A percentile compares a stretch with the other conserved stretches of the same genome.
Evolutionary conservation across 345 rosid genomes (phyloP).

Genomic region (Tarenaya hassleriana): DNA sequence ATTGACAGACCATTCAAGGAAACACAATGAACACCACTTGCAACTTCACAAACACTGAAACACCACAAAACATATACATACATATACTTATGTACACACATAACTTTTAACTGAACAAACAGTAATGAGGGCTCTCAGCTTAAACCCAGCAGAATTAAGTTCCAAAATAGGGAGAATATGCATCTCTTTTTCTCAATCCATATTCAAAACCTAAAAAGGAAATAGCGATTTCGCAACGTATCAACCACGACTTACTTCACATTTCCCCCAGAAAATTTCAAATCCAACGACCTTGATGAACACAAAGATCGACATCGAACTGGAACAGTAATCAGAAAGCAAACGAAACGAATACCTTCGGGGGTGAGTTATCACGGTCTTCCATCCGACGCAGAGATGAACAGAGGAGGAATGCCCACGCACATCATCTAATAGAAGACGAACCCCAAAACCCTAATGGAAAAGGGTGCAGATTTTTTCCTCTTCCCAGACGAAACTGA

Average conservation of each 20-base stretch:
- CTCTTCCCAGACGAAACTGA: conserved; percentile 1
- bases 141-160: too few relatives aligned
- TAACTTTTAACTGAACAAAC: too few relatives aligned
- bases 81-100: not conserved
- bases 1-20: not conserved
- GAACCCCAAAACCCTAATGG: conserved; percentile 17
- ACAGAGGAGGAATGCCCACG: conserved; percentile 23
- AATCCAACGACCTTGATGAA: too few relatives aligned
- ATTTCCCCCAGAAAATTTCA: too few relatives aligned
- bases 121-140: too few relatives aligned
- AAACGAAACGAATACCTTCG: conserved; percentile 28
- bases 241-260: too few relatives aligned
- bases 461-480: conserved; percentile 12
- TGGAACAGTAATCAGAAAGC: too few relatives aligned
- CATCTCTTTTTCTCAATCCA: too few relatives aligned
- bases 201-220: too few relatives aligned
- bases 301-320: too few relatives aligned
- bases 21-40: conserved; percentile 11
- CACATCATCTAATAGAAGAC: conserved; percentile 24
- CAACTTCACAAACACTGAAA: not conserved
- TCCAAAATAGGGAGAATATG: too few relatives aligned
- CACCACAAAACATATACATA: not conserved
- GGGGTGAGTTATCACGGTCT: conserved; percentile 28
- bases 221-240: too few relatives aligned
- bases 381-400: conserved; percentile 36